Evolutionary conservation across 805 yeast genomes (phyloP).

Genomic region (Yarrowia deformans): DNA sequence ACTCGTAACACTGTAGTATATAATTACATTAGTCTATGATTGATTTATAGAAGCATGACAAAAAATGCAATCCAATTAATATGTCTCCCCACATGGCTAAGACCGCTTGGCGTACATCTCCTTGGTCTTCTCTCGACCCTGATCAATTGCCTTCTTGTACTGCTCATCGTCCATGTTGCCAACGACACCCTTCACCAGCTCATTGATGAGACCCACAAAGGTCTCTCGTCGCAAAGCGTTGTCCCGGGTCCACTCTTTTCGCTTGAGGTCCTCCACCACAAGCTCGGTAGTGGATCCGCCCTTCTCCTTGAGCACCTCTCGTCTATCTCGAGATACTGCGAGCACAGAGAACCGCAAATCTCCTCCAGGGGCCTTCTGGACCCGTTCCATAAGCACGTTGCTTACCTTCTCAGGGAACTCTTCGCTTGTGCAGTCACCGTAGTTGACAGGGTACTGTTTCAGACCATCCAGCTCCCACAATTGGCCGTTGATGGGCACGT

Average conservation of each 20-base stretch:
- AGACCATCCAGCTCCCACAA: constrained; percentile 72
- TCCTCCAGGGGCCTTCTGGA: constrained; percentile 55
- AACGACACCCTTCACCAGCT: constrained; percentile 56
- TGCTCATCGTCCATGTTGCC: constrained; percentile 43
- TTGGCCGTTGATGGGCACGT: constrained; percentile 55
- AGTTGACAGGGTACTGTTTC: constrained; percentile 62
- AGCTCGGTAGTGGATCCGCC: constrained; percentile 53
- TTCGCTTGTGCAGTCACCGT: constrained; percentile 54
- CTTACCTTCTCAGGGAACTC: constrained; percentile 57
- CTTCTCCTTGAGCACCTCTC: constrained; percentile 51
- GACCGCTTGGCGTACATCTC: constrained; percentile 28
- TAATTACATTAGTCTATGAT: constrained; percentile 3
- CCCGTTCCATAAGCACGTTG: constrained; percentile 56
- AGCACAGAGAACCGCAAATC: constrained; percentile 66
- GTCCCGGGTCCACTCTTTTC: constrained; percentile 62
- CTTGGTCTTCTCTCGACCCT: constrained; percentile 38
- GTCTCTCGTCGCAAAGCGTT: constrained; percentile 63
- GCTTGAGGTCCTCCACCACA: constrained; percentile 55
- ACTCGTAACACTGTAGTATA: neutral
- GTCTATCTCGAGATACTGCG: constrained; percentile 61
- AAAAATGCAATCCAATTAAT: too few relatives aligned
- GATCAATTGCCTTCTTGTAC: constrained; percentile 41
- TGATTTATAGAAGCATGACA: neutral
- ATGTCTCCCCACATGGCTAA: constrained; percentile 1
- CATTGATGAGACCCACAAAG: constrained; percentile 59